Percentiles rank a stretch among this genome's conserved stretches.
These are phyloP conservation scores for Porcisia hertigi DNA, from an alignment of 208 protist species.

Conservation along the genomic window DNA sequence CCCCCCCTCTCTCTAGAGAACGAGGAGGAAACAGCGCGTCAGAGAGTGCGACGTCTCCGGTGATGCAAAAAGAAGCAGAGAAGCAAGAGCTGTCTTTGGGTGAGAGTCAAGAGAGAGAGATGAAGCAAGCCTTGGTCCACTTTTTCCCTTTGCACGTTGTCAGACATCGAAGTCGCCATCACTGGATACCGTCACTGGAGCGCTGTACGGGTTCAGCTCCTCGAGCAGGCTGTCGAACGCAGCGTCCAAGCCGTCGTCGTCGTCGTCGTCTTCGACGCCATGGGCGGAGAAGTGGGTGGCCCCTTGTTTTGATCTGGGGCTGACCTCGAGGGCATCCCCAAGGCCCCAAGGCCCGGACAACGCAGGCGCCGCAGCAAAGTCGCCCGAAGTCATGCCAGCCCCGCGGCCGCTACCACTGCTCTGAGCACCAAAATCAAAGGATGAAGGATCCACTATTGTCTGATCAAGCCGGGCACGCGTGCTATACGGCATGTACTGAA, in stretches of 20 bases:
- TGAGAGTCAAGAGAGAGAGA: not conserved
- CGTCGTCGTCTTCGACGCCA: not conserved
- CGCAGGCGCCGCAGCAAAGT: not conserved
- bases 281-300: not conserved
- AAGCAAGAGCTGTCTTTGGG: not conserved
- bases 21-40: not conserved
- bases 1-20: not conserved
- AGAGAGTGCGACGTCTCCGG: not conserved
- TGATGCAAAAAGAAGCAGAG: not conserved
- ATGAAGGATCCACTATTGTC: constrained; percentile 9
- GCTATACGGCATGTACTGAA: constrained; percentile 43
- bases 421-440: not conserved
- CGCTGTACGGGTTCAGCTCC: constrained; percentile 11
- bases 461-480: constrained; percentile 25
- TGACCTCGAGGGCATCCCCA: not conserved
- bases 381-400: not conserved
- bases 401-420: not conserved
- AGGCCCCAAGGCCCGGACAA: constrained; percentile 2
- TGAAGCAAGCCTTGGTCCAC: not conserved
- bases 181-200: not conserved
- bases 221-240: constrained; percentile 17
- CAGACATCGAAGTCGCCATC: not conserved
- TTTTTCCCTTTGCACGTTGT: not conserved
- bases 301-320: not conserved
- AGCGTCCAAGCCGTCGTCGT: not conserved